A percentile compares a stretch with the other conserved stretches of the same genome.
phyloP scores from a whole-genome alignment of 2,329 filamentous ascomycete genomes.

The Ilyonectria mors-panacis region DNA sequence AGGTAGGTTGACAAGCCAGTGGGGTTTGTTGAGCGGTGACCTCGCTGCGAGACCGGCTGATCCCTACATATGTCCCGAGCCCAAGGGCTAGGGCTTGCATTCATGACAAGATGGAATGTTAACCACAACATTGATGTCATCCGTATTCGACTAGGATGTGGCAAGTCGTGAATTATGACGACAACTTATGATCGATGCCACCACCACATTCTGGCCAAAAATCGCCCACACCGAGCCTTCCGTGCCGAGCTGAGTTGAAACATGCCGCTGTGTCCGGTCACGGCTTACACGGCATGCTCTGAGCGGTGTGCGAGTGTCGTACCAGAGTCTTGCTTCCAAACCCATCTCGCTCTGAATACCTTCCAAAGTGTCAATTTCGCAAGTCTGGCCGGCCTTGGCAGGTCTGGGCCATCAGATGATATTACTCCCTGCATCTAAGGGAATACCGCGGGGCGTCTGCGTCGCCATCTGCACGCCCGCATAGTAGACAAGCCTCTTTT shows the following conservation, averaged over 20 bases:
- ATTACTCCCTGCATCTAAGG: constrained; percentile 21
- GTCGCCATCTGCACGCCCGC: constrained; percentile 39
- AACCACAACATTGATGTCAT: constrained; percentile 15
- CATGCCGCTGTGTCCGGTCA: constrained; percentile 2
- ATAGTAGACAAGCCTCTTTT: constrained; percentile 30
- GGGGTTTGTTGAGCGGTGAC: constrained; percentile 18
- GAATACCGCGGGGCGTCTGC: constrained; percentile 26
- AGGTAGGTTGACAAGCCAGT: constrained; percentile 27
- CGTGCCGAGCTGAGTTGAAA: not conserved
- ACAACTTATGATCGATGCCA: constrained; percentile 15
- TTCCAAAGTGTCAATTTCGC: constrained; percentile 16
- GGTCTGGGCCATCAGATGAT: constrained; percentile 36
- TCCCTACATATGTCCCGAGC: constrained; percentile 16
- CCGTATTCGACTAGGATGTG: constrained; percentile 9
- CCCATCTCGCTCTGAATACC: constrained; percentile 20
- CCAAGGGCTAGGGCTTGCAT: constrained; percentile 4
- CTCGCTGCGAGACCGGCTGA: constrained; percentile 26
- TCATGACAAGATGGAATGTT: constrained; percentile 34
- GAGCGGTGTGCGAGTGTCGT: constrained; percentile 37
- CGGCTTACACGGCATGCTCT: constrained; percentile 9
- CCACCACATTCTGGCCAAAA: constrained; percentile 4
- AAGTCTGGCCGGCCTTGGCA: constrained; percentile 28
- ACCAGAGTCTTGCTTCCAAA: constrained; percentile 16
- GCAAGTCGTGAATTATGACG: constrained; percentile 34
- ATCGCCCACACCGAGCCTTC: constrained; percentile 16